phyloP scores from a whole-genome alignment of 305 asterid genomes.

The Fraxinus sp. region DNA sequence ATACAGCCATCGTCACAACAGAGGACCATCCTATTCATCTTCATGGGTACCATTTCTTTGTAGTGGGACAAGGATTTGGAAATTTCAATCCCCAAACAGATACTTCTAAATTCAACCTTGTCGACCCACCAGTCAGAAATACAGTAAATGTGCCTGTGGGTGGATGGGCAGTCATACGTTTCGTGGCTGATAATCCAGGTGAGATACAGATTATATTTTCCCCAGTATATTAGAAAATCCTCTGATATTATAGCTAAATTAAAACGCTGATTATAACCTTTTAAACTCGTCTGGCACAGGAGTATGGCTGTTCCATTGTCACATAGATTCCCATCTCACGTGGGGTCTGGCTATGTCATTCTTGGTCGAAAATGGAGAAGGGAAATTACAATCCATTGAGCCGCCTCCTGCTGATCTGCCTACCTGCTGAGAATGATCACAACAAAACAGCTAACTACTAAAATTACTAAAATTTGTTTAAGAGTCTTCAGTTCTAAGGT shows the following conservation, averaged over 20 bases:
- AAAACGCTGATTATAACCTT: not conserved
- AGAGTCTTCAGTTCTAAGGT: not conserved
- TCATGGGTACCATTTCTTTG: conserved; percentile 48
- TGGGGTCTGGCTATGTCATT: conserved; percentile 47
- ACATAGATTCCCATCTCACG: conserved; percentile 49
- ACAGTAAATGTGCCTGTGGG: conserved; percentile 46
- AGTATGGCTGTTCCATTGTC: conserved; percentile 52
- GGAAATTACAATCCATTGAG: conserved; percentile 28
- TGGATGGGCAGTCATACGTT: conserved; percentile 51
- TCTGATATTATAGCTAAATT: not conserved
- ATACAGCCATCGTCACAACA: conserved; percentile 38
- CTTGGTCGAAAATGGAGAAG: conserved; percentile 39
- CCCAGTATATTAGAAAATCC: not conserved
- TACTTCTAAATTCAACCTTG: conserved; percentile 34
- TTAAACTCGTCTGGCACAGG: conserved; percentile 25
- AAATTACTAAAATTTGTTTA: not conserved
- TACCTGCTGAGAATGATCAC: conserved; percentile 26
- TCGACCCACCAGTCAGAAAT: conserved; percentile 42
- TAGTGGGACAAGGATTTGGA: conserved; percentile 43
- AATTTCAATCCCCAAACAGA: conserved; percentile 34
- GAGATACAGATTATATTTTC: not conserved
- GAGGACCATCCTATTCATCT: conserved; percentile 47
- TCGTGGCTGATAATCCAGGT: conserved; percentile 46
- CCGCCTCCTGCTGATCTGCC: conserved; percentile 48
- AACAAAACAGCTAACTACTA: not conserved